Evolutionary conservation across 805 yeast genomes (phyloP).

Genomic region (Cyberlindnera maritima): DNA sequence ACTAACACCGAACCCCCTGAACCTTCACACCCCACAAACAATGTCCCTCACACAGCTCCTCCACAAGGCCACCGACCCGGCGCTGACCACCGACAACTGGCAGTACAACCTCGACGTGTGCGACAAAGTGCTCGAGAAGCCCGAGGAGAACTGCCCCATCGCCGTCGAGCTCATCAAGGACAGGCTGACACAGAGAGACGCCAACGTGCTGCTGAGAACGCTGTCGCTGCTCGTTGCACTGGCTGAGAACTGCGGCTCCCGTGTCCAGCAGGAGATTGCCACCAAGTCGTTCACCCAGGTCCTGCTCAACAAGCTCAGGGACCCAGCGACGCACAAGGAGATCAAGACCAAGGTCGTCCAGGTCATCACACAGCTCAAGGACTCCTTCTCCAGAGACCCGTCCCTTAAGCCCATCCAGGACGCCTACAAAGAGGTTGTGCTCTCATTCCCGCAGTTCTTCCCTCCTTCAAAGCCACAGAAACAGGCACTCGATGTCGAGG

Average conservation of each 20-base stretch:
- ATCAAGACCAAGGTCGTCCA: constrained; percentile 67
- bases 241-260: constrained; percentile 77
- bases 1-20: no score
- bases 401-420: constrained; percentile 68
- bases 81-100: constrained; percentile 67
- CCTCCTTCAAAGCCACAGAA: constrained; percentile 61
- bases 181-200: constrained; percentile 52
- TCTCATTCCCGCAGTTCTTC: constrained; percentile 37
- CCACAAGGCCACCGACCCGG: constrained; percentile 60
- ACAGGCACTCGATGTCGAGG: constrained; percentile 56
- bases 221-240: constrained; percentile 54
- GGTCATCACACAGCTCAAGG: constrained; percentile 62
- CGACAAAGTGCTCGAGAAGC: constrained; percentile 59
- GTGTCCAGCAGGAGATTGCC: constrained; percentile 61
- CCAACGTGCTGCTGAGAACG: constrained; percentile 62
- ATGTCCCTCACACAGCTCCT: constrained; percentile 11
- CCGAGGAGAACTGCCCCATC: constrained; percentile 45
- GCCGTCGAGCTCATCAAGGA: constrained; percentile 40
- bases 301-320: constrained; percentile 49
- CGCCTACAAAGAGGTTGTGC: constrained; percentile 49
- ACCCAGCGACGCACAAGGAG: constrained; percentile 55
- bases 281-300: constrained; percentile 49
- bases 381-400: constrained; percentile 70
- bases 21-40: background rate
- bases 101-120: constrained; percentile 61